Evolutionary conservation across 495 filamentous ascomycete genomes (phyloP).

Genomic region (Pseudevernia furfuracea): DNA sequence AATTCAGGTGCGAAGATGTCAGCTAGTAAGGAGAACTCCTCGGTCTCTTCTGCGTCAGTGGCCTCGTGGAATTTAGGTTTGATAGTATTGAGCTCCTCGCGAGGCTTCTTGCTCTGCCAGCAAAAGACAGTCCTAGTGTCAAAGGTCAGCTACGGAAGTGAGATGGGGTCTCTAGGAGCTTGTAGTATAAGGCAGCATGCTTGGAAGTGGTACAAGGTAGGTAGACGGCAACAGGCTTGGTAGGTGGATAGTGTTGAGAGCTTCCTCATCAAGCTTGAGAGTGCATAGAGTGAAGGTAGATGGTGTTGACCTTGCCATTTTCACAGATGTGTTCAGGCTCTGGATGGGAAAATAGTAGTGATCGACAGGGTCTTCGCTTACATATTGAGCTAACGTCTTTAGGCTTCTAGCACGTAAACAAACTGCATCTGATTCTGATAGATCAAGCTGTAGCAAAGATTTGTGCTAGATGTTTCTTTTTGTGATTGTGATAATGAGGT

Average conservation of each 20-base stretch:
- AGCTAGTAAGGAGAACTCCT: neutral
- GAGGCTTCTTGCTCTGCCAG: neutral
- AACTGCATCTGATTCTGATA: neutral
- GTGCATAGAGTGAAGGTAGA: neutral
- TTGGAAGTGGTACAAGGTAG: neutral
- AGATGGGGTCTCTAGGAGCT: neutral
- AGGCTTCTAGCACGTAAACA: neutral
- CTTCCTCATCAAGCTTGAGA: neutral
- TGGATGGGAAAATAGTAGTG: neutral
- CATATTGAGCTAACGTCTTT: neutral
- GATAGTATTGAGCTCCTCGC: neutral
- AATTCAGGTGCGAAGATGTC: neutral
- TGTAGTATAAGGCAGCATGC: neutral
- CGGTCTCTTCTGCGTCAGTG: neutral
- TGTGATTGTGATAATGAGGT: neutral
- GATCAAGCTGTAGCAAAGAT: neutral
- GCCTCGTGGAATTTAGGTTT: neutral
- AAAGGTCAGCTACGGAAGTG: neutral
- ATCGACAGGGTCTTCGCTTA: conserved; percentile 7
- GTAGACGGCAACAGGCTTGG: neutral
- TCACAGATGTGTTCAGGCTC: neutral
- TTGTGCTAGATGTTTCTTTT: neutral
- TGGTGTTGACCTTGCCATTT: neutral
- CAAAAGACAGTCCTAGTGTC: neutral
- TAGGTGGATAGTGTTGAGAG: neutral